phyloP scores from a whole-genome alignment of 108 stramenopile genomes.

The Stephanodiscus triporus region DNA sequence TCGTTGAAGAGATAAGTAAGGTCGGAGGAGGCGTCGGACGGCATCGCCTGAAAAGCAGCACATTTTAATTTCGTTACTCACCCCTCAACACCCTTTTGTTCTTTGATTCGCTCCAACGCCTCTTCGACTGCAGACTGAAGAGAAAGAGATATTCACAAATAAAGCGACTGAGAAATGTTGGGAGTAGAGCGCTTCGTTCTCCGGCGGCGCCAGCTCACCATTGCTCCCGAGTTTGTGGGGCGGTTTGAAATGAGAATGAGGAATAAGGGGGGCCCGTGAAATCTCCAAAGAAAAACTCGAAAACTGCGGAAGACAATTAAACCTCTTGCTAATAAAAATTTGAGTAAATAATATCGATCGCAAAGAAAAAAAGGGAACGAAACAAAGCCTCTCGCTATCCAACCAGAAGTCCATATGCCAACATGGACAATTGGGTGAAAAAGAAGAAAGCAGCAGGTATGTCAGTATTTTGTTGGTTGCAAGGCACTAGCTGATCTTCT shows the following conservation, averaged over 20 bases:
- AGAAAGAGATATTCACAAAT: not conserved
- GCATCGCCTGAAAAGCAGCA: not conserved
- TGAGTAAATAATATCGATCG: too few species aligned
- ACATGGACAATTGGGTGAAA: constrained; percentile 28
- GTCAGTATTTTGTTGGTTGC: not conserved
- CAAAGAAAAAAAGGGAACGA: too few species aligned
- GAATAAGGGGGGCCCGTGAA: not conserved
- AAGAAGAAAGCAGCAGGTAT: constrained; percentile 23
- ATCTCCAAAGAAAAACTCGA: not conserved
- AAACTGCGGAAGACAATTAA: not conserved
- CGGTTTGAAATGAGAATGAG: not conserved
- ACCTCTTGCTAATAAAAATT: too few species aligned
- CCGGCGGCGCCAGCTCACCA: not conserved
- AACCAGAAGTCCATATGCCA: too few species aligned
- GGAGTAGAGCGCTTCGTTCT: not conserved
- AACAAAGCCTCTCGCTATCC: too few species aligned
- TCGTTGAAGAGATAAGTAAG: not conserved
- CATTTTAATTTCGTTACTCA: constrained; percentile 9
- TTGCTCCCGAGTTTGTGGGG: not conserved
- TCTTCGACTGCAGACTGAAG: constrained; percentile 65
- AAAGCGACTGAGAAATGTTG: not conserved
- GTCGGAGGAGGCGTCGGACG: not conserved
- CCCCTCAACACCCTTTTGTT: constrained; percentile 74
- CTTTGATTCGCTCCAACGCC: constrained; percentile 74
- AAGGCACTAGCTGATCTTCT: not conserved